Evolutionary conservation across 2,329 filamentous ascomycete species (phyloP).

Genomic region (Epichloe glyceriae): DNA sequence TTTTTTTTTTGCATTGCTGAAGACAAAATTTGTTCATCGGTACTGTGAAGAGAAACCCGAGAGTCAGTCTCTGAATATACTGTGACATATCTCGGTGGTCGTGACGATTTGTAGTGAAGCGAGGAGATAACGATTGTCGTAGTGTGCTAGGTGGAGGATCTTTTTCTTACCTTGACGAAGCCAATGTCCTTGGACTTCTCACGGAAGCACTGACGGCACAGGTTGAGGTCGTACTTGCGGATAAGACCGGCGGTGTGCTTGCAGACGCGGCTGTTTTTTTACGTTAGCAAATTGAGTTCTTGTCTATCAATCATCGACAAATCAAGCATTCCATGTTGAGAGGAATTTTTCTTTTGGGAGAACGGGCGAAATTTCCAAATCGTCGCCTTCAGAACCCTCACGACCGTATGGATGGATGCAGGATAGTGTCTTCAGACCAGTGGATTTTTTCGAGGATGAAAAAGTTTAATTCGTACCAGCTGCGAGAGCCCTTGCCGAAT

Average conservation of each 20-base stretch:
- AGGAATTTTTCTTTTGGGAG: not conserved
- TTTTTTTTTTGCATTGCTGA: constrained; percentile 8
- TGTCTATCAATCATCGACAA: not conserved
- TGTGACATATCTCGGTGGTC: too few species aligned
- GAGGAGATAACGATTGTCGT: not conserved
- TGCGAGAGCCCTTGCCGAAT: constrained; percentile 93
- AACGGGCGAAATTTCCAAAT: not conserved
- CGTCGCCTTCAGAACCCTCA: not conserved
- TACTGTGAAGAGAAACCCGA: not conserved
- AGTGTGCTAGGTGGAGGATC: too few species aligned
- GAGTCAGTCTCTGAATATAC: too few species aligned
- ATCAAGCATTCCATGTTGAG: not conserved
- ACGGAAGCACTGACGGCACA: constrained; percentile 69
- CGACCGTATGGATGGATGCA: not conserved
- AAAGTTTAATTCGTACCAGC: constrained; percentile 55
- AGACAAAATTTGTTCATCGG: constrained; percentile 17
- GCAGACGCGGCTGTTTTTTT: constrained; percentile 46
- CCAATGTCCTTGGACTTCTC: constrained; percentile 62
- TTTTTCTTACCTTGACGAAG: constrained; percentile 51
- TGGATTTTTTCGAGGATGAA: not conserved
- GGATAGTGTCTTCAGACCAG: not conserved
- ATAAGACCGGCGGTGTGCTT: constrained; percentile 97
- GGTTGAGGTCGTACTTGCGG: constrained; percentile 97
- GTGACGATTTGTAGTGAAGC: too few species aligned
- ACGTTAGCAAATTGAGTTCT: not conserved